Evolutionary conservation across 208 protist species (phyloP).

Genomic region (Wallacemonas sp.): DNA sequence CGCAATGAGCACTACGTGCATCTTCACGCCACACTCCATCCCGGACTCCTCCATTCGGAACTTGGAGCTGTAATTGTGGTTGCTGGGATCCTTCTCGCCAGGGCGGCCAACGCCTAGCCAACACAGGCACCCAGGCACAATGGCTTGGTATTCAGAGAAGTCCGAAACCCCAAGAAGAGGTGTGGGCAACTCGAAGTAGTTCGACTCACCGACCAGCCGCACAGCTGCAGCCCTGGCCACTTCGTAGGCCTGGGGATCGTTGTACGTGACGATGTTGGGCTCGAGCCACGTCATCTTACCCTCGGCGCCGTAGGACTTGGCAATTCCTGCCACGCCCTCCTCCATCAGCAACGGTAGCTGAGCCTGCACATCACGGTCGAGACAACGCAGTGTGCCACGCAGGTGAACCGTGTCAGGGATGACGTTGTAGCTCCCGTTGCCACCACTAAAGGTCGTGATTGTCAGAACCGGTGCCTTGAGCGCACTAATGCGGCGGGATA

Average conservation of each 20-base stretch:
- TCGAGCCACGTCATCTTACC: conserved; percentile 73
- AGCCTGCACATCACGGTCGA: conserved; percentile 62
- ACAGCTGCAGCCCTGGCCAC: conserved; percentile 46
- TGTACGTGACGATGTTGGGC: conserved; percentile 85
- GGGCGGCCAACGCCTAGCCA: conserved; percentile 54
- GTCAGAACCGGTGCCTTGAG: conserved; percentile 62
- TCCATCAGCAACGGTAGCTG: conserved; percentile 67
- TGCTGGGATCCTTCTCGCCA: conserved; percentile 30
- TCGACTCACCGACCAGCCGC: conserved; percentile 40
- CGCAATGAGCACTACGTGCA: conserved; percentile 63
- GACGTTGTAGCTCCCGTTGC: conserved; percentile 72
- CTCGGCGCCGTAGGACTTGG: conserved; percentile 58
- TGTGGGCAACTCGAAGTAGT: conserved; percentile 47
- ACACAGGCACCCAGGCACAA: conserved; percentile 75
- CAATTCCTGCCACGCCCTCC: conserved; percentile 64
- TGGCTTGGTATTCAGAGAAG: conserved; percentile 76
- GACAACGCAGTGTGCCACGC: conserved; percentile 69
- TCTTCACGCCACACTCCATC: conserved; percentile 72
- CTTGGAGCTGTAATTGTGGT: conserved; percentile 76
- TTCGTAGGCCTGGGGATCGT: conserved; percentile 70
- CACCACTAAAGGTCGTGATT: conserved; percentile 61
- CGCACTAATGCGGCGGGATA: conserved; percentile 67
- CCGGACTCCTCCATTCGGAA: conserved; percentile 63
- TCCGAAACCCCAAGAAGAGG: conserved; percentile 66
- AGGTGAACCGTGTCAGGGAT: conserved; percentile 68